These are phyloP conservation scores for Mortierella sp. DNA, from an alignment of 371 early-diverging fungal species.

Conservation along the genomic window DNA sequence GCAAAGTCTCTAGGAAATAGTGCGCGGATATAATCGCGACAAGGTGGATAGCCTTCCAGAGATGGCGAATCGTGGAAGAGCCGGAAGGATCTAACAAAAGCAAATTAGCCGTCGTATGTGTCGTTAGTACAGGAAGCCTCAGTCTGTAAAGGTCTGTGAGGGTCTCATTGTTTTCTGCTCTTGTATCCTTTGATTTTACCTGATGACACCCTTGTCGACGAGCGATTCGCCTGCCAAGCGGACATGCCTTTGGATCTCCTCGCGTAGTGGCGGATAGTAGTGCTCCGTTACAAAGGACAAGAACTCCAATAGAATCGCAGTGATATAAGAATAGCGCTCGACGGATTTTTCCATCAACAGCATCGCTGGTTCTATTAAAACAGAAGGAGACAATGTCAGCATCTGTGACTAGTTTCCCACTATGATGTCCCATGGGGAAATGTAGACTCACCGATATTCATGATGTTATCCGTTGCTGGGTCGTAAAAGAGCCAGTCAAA, in stretches of 20 bases:
- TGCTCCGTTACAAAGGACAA: constrained; percentile 67
- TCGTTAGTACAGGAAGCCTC: too few species aligned
- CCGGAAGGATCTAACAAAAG: constrained; percentile 23
- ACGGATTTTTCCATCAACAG: constrained; percentile 77
- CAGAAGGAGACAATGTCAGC: neutral
- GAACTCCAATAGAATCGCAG: constrained; percentile 74
- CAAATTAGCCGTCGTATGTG: too few species aligned
- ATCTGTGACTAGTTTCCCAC: neutral
- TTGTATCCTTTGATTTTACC: too few species aligned
- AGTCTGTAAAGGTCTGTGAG: too few species aligned
- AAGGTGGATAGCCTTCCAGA: constrained; percentile 18
- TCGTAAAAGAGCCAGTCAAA: constrained; percentile 87
- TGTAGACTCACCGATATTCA: constrained; percentile 72
- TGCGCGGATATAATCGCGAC: constrained; percentile 38
- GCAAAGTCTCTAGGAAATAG: constrained; percentile 30
- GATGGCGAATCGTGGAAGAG: constrained; percentile 16
- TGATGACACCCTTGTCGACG: constrained; percentile 73
- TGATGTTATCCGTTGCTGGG: constrained; percentile 73
- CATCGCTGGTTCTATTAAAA: constrained; percentile 73
- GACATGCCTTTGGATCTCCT: constrained; percentile 63
- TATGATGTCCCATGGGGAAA: neutral
- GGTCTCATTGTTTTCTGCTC: too few species aligned
- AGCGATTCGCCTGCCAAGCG: constrained; percentile 67
- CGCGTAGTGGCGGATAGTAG: constrained; percentile 66
- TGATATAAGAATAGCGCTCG: constrained; percentile 74